A percentile compares a stretch with the other conserved stretches of the same genome.
Conservation (phyloP, 2,329 filamentous ascomycete species). For the Pseudogymnoascus sp. region DNA sequence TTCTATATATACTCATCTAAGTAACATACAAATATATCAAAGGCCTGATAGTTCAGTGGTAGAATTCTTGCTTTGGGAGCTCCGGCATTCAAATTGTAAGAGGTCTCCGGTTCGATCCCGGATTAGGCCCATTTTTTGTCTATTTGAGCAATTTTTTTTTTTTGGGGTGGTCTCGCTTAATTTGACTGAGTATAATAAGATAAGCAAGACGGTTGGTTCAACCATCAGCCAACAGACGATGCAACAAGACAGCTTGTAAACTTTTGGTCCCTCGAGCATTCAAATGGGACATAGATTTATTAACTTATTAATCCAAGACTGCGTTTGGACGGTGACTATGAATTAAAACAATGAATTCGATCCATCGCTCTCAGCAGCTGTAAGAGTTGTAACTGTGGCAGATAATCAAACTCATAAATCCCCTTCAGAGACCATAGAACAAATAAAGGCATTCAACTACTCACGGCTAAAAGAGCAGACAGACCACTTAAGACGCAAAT, state of each 20-base stretch:
- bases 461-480: neutral
- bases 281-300: too few relatives aligned
- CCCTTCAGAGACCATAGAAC: neutral
- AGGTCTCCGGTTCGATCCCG: constrained; percentile 8
- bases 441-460: neutral
- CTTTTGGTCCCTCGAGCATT: neutral
- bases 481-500: neutral
- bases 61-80: constrained; percentile 9
- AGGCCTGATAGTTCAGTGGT: constrained; percentile 8
- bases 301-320: too few relatives aligned
- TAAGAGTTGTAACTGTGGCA: too few relatives aligned
- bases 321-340: too few relatives aligned
- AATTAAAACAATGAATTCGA: too few relatives aligned
- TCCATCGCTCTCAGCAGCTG: neutral
- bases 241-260: too few relatives aligned
- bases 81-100: neutral
- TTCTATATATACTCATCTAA: neutral
- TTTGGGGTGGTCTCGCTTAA: neutral
- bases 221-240: neutral
- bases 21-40: neutral
- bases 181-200: neutral
- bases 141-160: neutral
- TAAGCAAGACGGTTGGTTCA: too few relatives aligned
- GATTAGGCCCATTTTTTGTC: constrained; percentile 5
- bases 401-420: too few relatives aligned